Base-by-base conservation (phyloP, 495 filamentous ascomycete genomes). In the Hypoxylon intermedium region DNA sequence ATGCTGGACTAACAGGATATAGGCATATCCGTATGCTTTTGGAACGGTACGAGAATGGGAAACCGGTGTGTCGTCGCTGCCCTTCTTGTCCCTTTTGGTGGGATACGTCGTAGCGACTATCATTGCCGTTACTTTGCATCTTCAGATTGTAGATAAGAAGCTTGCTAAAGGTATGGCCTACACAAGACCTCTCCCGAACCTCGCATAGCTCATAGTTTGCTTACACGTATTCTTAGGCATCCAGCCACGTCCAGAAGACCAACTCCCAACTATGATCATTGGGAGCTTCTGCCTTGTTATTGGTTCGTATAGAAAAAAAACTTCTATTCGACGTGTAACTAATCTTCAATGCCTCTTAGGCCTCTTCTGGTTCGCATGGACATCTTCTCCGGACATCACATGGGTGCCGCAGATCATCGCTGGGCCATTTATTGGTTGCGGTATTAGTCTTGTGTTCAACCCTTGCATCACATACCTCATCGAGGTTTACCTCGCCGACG, bases 1-100 rank as follows among this genome's bases (percentile, higher is more conserved):
- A n/a, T n/a, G n/a, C n/a, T n/a, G n/a, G n/a, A n/a, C n/a, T n/a
- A n/a, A n/a, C n/a, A n/a, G n/a, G n/a, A n/a, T n/a, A n/a, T n/a
- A n/a, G n/a, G n/a, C n/a, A n/a, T 87, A 83, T 60, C 86, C 86
- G 0, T 67, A 82, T 49, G 81, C 80, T 7, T 89, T 87, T 65
- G 65, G 74, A 47, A 73, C 77, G 51, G 69, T 78, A 4, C 83
- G 84, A 21, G 74, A 78, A 23, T 83, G 83, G 84, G 74, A 73
- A 30, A 59, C 63, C 6, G 83, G 82, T 21, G 56, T 82, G 0
- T 77, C 76, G n/a, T 75, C 77, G 6, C 72, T 88, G 5, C 81
- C 83, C 15, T 87, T 87, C 72, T 58, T 88, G 7, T 7, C 30
- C 2, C 2, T 33, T 33, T 11, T 11, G 9, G 3, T 33, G 30